phyloP scores from a whole-genome alignment of 495 filamentous ascomycete genomes.

The Penicillium goetzii region DNA sequence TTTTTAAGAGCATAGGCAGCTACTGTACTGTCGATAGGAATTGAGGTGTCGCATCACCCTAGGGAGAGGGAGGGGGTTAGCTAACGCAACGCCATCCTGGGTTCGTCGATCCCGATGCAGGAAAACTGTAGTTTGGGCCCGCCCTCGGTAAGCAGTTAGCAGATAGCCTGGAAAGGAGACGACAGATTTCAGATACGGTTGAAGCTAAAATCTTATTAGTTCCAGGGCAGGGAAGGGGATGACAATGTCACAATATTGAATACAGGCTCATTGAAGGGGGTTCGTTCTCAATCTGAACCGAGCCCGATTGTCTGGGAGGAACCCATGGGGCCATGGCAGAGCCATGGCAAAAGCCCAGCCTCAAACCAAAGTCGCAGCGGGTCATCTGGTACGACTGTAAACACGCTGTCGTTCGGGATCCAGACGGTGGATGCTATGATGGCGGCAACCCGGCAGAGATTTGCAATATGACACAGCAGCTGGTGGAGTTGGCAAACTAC shows the following conservation, averaged over 20 bases:
- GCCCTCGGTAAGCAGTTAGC: slow-evolving; percentile 26
- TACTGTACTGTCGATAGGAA: slow-evolving; percentile 9
- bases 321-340: not conserved
- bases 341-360: not conserved
- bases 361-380: not conserved
- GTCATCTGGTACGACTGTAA: slow-evolving; percentile 14
- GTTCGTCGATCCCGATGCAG: slow-evolving; percentile 27
- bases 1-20: slow-evolving; percentile 20
- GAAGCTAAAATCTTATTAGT: slow-evolving; percentile 29
- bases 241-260: not conserved
- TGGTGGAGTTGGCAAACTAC: slow-evolving; percentile 26
- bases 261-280: slow-evolving; percentile 11
- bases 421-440: slow-evolving; percentile 7
- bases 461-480: slow-evolving; percentile 36
- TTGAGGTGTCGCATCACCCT: slow-evolving; percentile 30
- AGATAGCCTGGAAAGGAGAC: slow-evolving; percentile 26
- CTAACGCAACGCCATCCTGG: slow-evolving; percentile 11
- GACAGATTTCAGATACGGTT: too few species aligned
- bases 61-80: slow-evolving; percentile 13
- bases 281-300: not conserved
- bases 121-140: slow-evolving; percentile 21
- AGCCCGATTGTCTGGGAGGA: not conserved
- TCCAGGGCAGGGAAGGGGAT: not conserved
- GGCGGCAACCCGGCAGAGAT: not conserved
- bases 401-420: slow-evolving; percentile 19